Base-by-base conservation (phyloP, 1,284 basidiomycete species). In the Mycena citricolor region DNA sequence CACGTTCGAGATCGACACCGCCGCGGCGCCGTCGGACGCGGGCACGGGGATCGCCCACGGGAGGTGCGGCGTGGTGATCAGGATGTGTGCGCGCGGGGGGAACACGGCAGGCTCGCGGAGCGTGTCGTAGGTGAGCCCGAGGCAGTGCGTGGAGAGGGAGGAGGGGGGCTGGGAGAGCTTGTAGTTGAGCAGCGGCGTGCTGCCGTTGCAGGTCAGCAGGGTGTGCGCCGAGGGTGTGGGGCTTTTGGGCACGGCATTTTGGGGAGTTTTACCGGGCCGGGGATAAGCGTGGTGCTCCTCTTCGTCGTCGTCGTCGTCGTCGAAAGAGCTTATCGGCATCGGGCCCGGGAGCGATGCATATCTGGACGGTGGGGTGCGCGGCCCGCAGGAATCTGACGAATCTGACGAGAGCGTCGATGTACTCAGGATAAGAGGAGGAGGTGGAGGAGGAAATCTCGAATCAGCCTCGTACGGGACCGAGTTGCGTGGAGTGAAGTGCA, bases 1-100 rank as follows among this genome's bases (percentile, higher is more conserved):
- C 14, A 66, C 59, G 44, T 70, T 67, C 2, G 55, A 51, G 14
- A 69, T 57, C 3, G 66, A 65, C 24, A 70, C 63, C 17, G 38
- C 32, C 35, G 33, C 30, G 13, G 42, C 42, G 12, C 46, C 46
- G n/a, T n/a, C n/a, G n/a, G n/a, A n/a, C 0, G 64, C 58, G 5
- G 50, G 29, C 31, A 68, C 57, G n/a, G n/a, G n/a, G n/a, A n/a
- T n/a, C n/a, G n/a, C n/a, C 60, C 65, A 64, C 13, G 61, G 60
- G 10, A 68, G 56, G 16, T 52, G 49, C 1, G 59, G 56, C 32
- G 57, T 60, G 17, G 47, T 44, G 23, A 69, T 57, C 31, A 55
- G 57, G 43, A 69, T 51, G 23, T 39, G 53, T 5, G 57, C 37
- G 2, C 61, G 48, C 6, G 62, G 55, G 3, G 67, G 67, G 8